Evolutionary conservation across 306 rosid genomes (phyloP).

Genomic region (Vigna radiata): DNA sequence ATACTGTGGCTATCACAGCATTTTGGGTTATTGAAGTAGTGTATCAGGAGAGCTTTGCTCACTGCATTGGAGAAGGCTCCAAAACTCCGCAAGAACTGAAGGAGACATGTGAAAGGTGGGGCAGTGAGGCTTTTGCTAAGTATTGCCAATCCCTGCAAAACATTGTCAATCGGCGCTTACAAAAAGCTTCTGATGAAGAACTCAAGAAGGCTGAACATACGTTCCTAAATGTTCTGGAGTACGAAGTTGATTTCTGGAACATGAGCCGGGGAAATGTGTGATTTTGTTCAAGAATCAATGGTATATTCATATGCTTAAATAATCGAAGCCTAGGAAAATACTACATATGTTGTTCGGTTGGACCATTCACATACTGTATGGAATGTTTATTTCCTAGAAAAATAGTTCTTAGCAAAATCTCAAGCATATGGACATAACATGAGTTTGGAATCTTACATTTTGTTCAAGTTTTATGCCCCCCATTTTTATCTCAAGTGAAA

Average conservation of each 20-base stretch:
- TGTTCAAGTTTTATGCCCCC: not conserved
- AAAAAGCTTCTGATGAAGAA: conserved; percentile 55
- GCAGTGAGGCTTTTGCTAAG: conserved; percentile 68
- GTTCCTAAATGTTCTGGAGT: conserved; percentile 63
- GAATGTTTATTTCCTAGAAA: not conserved
- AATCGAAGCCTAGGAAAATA: not conserved
- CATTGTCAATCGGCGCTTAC: conserved; percentile 59
- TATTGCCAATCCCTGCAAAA: conserved; percentile 65
- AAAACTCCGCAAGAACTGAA: conserved; percentile 64
- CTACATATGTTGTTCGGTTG: conserved; percentile 3
- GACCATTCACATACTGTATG: not conserved
- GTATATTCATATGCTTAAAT: not conserved
- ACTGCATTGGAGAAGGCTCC: conserved; percentile 71
- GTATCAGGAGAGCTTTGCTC: conserved; percentile 86
- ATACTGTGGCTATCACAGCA: conserved; percentile 67
- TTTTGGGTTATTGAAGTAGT: conserved; percentile 86
- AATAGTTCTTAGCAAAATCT: not conserved
- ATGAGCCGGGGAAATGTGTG: conserved; percentile 59
- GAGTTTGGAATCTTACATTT: not conserved
- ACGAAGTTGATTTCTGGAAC: conserved; percentile 85
- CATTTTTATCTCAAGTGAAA: not conserved
- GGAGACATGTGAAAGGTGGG: conserved; percentile 86
- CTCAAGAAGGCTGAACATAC: conserved; percentile 59
- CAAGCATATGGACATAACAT: not conserved
- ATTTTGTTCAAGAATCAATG: conserved; percentile 5